Evolutionary conservation across 2,329 filamentous ascomycete genomes (phyloP), one percentile per base, ranked within the genome.

Genomic region (Fusarium sp.): DNA sequence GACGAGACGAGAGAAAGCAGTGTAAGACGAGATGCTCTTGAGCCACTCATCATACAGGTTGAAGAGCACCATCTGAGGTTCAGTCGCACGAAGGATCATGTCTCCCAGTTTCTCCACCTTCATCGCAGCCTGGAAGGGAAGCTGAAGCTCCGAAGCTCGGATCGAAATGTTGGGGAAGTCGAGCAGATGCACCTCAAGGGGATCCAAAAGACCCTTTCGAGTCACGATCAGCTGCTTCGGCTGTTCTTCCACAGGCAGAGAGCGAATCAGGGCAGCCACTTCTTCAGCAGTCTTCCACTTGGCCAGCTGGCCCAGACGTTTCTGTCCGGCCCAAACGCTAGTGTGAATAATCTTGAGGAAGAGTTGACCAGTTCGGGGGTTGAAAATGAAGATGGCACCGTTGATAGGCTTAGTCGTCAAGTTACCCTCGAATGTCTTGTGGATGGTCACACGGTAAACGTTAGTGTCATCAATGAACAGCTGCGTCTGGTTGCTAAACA

Each of bases 261-360:
- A 99, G 76, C 97, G 91, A 81, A 99, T 99, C 50, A 99, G 89
- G 22, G 97, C 97, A 6, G 97, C 97, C 4, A 99, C 97, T 95
- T 99, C 97, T 91, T 99, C 97, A 2, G 97, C 97, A 17, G 97
- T 99, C 89, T 99, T 99, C 97, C 97, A 99, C 82, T 99, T 99
- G 56, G 97, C 97, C 76, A 99, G 86, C 84, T 99, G 97, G 76
- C 97, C 97, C 35, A 99, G 91, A 94, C 97, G 97, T 85, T 99
- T 99, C 85, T 99, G 97, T 64, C 97, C 97, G 61, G 97, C 97
- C 97, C 97, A 99, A 32, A 99, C 97, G 80, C 95, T 98, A 1
- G 97, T 99, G 85, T 99, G 97, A 76, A 99, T 99, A 78, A 99
- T 98, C 89, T 99, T 99, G 81, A 99, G 85, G 91, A 99, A 99